Percentiles rank a stretch among this genome's conserved stretches.
Conservation (phyloP, 805 yeast species). For the Starmerella tilneyi region DNA sequence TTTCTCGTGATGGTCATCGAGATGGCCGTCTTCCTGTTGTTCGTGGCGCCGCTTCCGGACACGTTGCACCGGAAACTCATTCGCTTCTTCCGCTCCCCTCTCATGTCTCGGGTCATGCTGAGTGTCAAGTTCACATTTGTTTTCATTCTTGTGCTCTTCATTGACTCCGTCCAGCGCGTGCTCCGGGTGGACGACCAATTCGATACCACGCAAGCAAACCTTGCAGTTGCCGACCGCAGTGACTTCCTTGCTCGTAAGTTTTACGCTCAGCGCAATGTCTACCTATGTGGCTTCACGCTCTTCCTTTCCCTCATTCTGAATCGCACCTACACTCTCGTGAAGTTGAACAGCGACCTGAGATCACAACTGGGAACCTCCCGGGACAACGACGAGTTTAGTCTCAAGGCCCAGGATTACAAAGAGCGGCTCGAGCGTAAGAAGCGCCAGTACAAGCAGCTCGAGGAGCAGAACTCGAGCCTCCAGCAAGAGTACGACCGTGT, state of each 20-base stretch:
- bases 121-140: constrained; percentile 72
- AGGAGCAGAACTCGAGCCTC: constrained; percentile 62
- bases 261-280: constrained; percentile 93
- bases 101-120: constrained; percentile 59
- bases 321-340: constrained; percentile 72
- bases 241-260: constrained; percentile 86
- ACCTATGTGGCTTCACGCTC: constrained; percentile 88
- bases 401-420: constrained; percentile 41
- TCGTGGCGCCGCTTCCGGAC: constrained; percentile 81
- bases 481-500: constrained; percentile 51
- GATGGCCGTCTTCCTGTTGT: constrained; percentile 63
- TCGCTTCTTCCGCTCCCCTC: constrained; percentile 49
- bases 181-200: constrained; percentile 54
- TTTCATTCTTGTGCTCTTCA: constrained; percentile 70
- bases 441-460: constrained; percentile 52
- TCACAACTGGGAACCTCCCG: constrained; percentile 27
- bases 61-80: constrained; percentile 58
- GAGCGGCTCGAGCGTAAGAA: constrained; percentile 48
- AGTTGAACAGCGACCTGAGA: constrained; percentile 41
- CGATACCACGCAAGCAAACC: constrained; percentile 30
- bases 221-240: constrained; percentile 47
- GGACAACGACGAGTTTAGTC: constrained; percentile 42
- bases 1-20: constrained; percentile 71
- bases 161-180: constrained; percentile 82
- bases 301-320: constrained; percentile 76